Evolutionary conservation across 345 rosid species (phyloP), one percentile per base, ranked within the genome.

Genomic region (Melastoma malabathricum): DNA sequence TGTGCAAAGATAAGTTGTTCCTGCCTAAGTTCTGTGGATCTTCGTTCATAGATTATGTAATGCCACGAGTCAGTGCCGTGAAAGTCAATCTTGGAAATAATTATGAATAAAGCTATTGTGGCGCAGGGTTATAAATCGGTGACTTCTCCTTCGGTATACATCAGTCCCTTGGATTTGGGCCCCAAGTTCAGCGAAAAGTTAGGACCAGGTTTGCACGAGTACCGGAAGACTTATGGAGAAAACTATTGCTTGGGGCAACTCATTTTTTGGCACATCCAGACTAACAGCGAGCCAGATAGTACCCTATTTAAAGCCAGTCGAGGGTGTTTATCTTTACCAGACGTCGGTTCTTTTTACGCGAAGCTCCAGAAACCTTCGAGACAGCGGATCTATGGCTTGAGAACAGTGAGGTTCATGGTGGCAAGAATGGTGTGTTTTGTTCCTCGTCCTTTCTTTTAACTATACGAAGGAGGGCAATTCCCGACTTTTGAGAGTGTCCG

Each of bases 211-310:
- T 62, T 70, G 38, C 79, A 83, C 46, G 95, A 85, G 75, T 93
- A 79, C 69, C 55, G 80, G 63, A 93, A 85, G 75, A 79, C 82
- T 10, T 93, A 93, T 46, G 92, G 95, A 55, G 95, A 81, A 71
- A 93, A 83, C 63, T 93, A 85, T 66, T 93, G 99, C 68, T 63
- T 93, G 38, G 99, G 97, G 51, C 99, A 93, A 77, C 77, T 93
- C 58, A 81, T 93, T 44, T 93, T 75, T 68, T 93, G 99, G 99
- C 80, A 93, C 68, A 66, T 77, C 56, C 99, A 93, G 76, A 85
- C 95, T 4, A 76, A 82, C 67, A 51, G 68, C 3, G 82, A 85
- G 34, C 97, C 99, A 23, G 97, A 93, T 77, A 43, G 62, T 67
- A 77, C 76, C 69, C 66, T 92, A 65, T 75, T 74, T 54, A 81